Base-by-base conservation (phyloP, 164 flowering plant genomes). In the Umbellularia californica region DNA sequence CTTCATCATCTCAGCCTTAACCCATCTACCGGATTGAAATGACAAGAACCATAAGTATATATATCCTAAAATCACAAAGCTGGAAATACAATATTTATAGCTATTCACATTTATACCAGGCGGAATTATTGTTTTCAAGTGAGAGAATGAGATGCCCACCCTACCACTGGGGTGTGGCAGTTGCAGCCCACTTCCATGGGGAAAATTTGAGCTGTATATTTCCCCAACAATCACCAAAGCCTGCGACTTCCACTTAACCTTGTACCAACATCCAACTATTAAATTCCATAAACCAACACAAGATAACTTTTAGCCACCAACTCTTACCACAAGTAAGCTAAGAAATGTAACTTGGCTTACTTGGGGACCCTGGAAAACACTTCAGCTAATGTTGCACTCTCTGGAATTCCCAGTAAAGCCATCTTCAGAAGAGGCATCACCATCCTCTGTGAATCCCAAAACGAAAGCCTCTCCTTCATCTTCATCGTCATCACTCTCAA, bases 301-400 rank as follows among this genome's bases (percentile, higher is more conserved):
- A 55, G 60, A 55, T 15, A 55, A 55, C 60, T 55, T 55, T 3
- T 55, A 55, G 13, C 60, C 60, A 55, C n/a, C n/a, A 55, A 55
- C 60, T 3, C 60, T 17, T 55, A 19, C 17, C 60, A 35, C 47
- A 9, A 9, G 47, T 5, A 19, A 55, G n/a, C 60, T 17, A 17
- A 55, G 60, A 55, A 55, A 20, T 17, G 20, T 15, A 55, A 55
- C 60, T 55, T 55, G n/a, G 60, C 60, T 55, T 55, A 55, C 17
- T 55, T 55, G 60, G 60, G 60, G 20, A 14, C n/a, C 20, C 60
- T 41, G n/a, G n/a, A 55, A 55, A 5, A 55, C 60, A 41, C 55
- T 35, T 77, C 82, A 88, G 83, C 86, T 84, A 67, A 89, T 81
- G 77, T 71, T 86, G 84, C 92, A 87, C n/a, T 89, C 89, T 68